Evolutionary conservation across 768 basidiomycete species (phyloP).

Genomic region (Daedalea quercina): DNA sequence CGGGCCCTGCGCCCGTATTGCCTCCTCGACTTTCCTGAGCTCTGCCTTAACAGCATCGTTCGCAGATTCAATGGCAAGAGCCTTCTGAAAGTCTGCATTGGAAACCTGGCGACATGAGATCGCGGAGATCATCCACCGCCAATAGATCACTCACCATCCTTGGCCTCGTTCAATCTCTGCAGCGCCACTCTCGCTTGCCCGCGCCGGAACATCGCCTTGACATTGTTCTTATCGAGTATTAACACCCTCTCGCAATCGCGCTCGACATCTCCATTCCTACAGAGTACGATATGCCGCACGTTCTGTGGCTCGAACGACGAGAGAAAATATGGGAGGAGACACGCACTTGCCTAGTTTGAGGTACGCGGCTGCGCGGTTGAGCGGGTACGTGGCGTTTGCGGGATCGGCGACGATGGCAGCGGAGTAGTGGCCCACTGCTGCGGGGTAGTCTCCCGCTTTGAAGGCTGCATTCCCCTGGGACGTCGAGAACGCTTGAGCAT

Average conservation of each 20-base stretch:
- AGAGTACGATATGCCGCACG: not conserved
- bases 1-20: constrained; percentile 32
- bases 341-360: constrained; percentile 94
- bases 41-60: constrained; percentile 63
- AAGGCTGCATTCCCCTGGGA: constrained; percentile 81
- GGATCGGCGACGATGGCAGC: constrained; percentile 68
- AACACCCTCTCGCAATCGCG: constrained; percentile 72
- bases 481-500: not conserved
- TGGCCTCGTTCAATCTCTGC: constrained; percentile 50
- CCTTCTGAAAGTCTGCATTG: constrained; percentile 51
- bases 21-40: constrained; percentile 40
- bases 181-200: constrained; percentile 63
- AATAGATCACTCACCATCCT: constrained; percentile 41
- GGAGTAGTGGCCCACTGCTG: constrained; percentile 84
- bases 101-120: not conserved
- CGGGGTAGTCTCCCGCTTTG: constrained; percentile 70
- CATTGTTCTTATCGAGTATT: constrained; percentile 46
- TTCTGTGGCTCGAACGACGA: no score
- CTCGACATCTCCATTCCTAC: constrained; percentile 73
- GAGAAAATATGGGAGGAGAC: constrained; percentile 1
- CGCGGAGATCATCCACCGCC: not conserved
- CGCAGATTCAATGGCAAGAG: constrained; percentile 53
- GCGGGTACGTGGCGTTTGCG: constrained; percentile 66
- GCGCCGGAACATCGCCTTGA: constrained; percentile 77
- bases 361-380: constrained; percentile 90